A percentile compares a stretch with the other conserved stretches of the same genome.
Evolutionary conservation across 768 basidiomycete species (phyloP).

Genomic region (Lentinula sp.): DNA sequence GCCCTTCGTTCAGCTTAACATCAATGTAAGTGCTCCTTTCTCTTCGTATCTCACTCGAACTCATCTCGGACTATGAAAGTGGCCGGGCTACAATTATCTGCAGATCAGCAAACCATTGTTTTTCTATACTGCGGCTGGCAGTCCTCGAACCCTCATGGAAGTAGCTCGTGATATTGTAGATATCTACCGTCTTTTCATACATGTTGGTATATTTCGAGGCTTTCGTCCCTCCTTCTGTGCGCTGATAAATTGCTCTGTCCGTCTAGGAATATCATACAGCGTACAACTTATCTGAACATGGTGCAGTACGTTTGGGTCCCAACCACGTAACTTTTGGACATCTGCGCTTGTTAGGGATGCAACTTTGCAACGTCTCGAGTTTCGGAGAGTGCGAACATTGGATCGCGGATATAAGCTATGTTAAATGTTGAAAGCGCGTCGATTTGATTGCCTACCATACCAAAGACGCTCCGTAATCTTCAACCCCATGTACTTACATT

Average conservation of each 20-base stretch:
- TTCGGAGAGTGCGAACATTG: not conserved
- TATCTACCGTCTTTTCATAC: not conserved
- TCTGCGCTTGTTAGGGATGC: not conserved
- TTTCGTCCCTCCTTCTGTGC: not conserved
- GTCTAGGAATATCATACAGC: not conserved
- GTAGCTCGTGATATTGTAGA: not conserved
- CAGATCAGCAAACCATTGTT: not conserved
- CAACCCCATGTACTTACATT: no score
- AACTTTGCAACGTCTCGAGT: not conserved
- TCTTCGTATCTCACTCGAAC: not conserved
- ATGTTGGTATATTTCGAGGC: not conserved
- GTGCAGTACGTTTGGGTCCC: not conserved
- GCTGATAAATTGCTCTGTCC: not conserved
- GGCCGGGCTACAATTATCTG: constrained; percentile 1
- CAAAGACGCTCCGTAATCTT: not conserved
- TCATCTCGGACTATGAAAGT: not conserved
- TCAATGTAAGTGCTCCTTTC: not conserved
- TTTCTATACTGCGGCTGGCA: not conserved
- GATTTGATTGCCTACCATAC: no score
- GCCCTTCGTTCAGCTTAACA: not conserved
- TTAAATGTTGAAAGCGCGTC: not conserved
- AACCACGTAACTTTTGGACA: not conserved
- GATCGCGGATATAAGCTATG: not conserved
- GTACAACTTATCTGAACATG: not conserved
- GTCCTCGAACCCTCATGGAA: not conserved